phyloP scores from a whole-genome alignment of 441 rosid species.

The Geranium incanum region DNA sequence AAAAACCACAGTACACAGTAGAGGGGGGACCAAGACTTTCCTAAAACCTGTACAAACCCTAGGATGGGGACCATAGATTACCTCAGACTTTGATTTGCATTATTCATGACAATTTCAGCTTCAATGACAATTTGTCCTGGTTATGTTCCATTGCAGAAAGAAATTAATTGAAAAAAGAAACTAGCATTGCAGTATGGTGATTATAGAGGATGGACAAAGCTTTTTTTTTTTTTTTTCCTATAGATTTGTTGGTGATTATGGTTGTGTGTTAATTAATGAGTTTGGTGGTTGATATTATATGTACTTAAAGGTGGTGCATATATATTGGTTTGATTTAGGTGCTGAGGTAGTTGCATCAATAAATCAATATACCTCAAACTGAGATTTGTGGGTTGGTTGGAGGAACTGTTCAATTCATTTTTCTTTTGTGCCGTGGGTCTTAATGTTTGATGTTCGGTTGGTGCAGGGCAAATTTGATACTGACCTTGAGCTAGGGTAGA shows the following conservation, averaged over 20 bases:
- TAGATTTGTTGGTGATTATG: conserved; percentile 1
- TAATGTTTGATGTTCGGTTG: conserved; percentile 15
- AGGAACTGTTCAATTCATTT: conserved; percentile 7
- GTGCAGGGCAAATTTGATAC: conserved; percentile 30
- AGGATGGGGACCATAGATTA: conserved; percentile 16
- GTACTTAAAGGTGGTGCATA: not conserved
- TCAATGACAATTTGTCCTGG: not conserved
- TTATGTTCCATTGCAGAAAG: conserved; percentile 11
- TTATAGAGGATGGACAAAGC: not conserved
- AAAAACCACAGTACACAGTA: not conserved
- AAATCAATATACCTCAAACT: not conserved
- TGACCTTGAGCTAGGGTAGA: conserved; percentile 28
- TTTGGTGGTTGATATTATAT: conserved; percentile 5
- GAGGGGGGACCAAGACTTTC: conserved; percentile 14
- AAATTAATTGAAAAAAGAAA: not conserved
- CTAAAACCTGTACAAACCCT: conserved; percentile 8
- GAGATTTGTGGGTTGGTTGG: conserved; percentile 16
- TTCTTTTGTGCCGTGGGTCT: not conserved
- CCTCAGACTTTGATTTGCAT: conserved; percentile 8
- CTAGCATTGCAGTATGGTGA: not conserved
- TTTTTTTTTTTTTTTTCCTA: not conserved
- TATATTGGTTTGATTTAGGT: not conserved
- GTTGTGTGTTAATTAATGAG: conserved; percentile 6
- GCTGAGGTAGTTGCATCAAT: not conserved
- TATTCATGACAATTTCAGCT: not conserved